phyloP scores from a whole-genome alignment of 768 basidiomycete species.

The Paxillus ammoniavirescens region DNA sequence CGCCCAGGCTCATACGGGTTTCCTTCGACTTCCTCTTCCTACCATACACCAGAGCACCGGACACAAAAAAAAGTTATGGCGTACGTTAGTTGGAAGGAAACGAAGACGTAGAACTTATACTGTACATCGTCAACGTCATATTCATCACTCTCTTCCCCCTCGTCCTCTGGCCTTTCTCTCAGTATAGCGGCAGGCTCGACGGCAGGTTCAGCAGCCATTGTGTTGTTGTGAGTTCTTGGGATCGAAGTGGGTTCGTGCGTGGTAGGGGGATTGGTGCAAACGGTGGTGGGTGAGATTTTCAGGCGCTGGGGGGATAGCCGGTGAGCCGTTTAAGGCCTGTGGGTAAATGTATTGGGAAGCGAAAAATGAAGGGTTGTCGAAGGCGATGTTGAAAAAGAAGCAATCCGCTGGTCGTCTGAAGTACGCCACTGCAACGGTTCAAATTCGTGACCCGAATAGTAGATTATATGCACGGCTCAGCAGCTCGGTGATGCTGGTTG shows the following conservation, averaged over 20 bases:
- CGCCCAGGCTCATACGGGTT: no score
- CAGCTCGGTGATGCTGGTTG: no score
- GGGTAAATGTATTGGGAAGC: background rate
- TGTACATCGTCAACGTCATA: conserved; percentile 27
- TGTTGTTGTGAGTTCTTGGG: background rate
- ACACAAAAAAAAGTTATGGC: background rate
- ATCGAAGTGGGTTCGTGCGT: background rate
- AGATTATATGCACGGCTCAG: no score
- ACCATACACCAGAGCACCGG: background rate
- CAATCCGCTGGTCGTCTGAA: background rate
- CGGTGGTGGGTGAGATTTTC: conserved; percentile 4
- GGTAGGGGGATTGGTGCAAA: background rate
- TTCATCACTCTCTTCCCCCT: conserved; percentile 28
- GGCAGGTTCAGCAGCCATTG: conserved; percentile 23
- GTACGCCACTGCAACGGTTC: background rate
- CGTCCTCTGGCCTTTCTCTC: conserved; percentile 5
- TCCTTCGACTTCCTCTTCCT: conserved; percentile 19
- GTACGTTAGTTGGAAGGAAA: background rate
- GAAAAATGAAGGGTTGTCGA: no score
- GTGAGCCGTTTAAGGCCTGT: no score
- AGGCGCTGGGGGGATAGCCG: background rate
- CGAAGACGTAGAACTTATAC: background rate
- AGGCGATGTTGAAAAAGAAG: no score
- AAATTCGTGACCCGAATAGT: background rate
- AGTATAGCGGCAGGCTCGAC: conserved; percentile 12